A percentile compares a stretch with the other conserved stretches of the same genome.
These are phyloP conservation scores for Brassica incana DNA, from an alignment of 345 rosid species.

Conservation along the genomic window DNA sequence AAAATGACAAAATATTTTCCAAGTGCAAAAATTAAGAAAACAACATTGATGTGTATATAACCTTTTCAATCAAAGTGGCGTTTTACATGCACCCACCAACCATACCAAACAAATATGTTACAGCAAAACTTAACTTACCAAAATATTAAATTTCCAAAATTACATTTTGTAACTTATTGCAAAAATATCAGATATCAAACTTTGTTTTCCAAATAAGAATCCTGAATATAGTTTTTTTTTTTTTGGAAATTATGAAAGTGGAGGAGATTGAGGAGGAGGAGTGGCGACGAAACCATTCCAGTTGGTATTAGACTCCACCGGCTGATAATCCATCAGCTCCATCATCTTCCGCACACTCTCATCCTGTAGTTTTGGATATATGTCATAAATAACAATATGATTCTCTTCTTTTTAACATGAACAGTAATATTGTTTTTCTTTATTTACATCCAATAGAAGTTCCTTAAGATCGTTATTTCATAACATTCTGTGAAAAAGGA, in stretches of 20 bases:
- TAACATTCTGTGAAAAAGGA: neutral
- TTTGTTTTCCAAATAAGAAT: neutral
- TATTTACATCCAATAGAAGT: neutral
- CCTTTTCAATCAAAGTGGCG: neutral
- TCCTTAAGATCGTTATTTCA: too few species aligned
- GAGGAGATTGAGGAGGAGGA: conserved; percentile 66
- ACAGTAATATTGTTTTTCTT: neutral
- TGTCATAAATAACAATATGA: neutral
- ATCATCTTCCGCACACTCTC: conserved; percentile 12
- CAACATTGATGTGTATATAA: neutral
- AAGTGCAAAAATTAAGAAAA: neutral
- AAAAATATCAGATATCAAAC: neutral
- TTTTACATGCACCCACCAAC: neutral
- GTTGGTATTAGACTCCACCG: conserved; percentile 34
- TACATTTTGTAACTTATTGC: conserved; percentile 10
- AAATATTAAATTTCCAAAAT: neutral
- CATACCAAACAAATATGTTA: neutral
- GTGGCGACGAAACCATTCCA: conserved; percentile 37
- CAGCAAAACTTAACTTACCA: neutral
- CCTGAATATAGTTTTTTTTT: neutral
- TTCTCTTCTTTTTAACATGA: neutral
- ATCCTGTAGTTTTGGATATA: conserved; percentile 13
- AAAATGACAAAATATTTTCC: neutral
- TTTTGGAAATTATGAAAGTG: conserved; percentile 16
- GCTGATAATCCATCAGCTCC: conserved; percentile 37